phyloP scores from a whole-genome alignment of 805 yeast genomes.

The Hanseniaspora jakobsenii region DNA sequence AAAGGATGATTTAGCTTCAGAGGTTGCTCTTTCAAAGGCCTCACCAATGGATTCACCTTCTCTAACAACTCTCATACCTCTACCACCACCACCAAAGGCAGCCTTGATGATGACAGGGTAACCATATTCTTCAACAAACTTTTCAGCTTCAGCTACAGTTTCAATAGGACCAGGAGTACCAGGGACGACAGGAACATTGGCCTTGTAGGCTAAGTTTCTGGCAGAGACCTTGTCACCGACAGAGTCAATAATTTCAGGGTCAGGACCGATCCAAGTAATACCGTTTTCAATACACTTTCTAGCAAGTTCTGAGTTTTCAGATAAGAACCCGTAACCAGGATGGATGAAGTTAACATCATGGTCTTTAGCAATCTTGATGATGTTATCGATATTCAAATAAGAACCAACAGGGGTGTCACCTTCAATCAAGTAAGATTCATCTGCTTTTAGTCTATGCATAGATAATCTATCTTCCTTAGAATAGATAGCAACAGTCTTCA shows the following conservation, averaged over 20 bases:
- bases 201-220: slow-evolving; percentile 67
- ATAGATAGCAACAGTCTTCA: slow-evolving; percentile 94
- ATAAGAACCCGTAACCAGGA: slow-evolving; percentile 84
- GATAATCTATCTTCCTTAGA: slow-evolving; percentile 91
- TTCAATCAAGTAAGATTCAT: slow-evolving; percentile 87
- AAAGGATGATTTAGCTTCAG: slow-evolving; percentile 90
- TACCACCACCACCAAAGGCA: slow-evolving; percentile 99
- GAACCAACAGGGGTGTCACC: slow-evolving; percentile 84
- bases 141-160: slow-evolving; percentile 59
- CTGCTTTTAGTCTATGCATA: slow-evolving; percentile 90
- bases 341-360: slow-evolving; percentile 78
- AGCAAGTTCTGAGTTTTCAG: slow-evolving; percentile 90
- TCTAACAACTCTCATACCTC: slow-evolving; percentile 98
- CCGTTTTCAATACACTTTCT: slow-evolving; percentile 81
- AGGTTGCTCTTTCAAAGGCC: slow-evolving; percentile 84
- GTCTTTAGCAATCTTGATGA: slow-evolving; percentile 67
- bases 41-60: slow-evolving; percentile 89
- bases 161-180: slow-evolving; percentile 97
- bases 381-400: slow-evolving; percentile 88
- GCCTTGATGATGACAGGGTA: slow-evolving; percentile 96
- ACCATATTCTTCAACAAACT: slow-evolving; percentile 73
- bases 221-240: slow-evolving; percentile 98
- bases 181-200: slow-evolving; percentile 86
- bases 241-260: slow-evolving; percentile 72
- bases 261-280: slow-evolving; percentile 93